Base-by-base conservation (phyloP, 179 eudicot genomes). In the Beta lomatogona region DNA sequence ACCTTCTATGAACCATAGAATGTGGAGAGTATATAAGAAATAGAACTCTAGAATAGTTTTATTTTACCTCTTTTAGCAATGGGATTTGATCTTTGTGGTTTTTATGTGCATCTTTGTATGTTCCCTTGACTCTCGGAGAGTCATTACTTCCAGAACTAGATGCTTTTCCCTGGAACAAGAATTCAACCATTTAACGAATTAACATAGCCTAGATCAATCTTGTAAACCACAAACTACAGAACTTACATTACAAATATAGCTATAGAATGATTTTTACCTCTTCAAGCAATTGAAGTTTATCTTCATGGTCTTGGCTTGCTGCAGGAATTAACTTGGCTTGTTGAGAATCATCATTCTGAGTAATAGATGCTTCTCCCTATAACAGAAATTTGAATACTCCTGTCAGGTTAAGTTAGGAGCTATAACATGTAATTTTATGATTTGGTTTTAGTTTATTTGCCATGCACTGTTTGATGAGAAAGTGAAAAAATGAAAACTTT, bases 121-220 rank as follows among this genome's bases (percentile, higher is more conserved):
- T 48, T 48, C 52, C 52, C 65, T 60, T 6, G 28, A n/a, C 65
- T n/a, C 19, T 60, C 22, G 5, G 65, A 12, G 70, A 65, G 45
- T 8, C 19, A 65, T 28, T 15, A 14, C 31, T 36, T 65, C 70
- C 70, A 65, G 70, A 28, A 65, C 0, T 5, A 65, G 41, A 65
- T 65, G 70, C 46, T 65, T 65, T 65, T 3, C 70, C 70, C 70
- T 65, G 70, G 70, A 25, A 28, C 44, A 65, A 4, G 45, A 65
- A 65, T 58, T 18, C 61, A 58, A 18, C 5, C 61, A 18, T 58
- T 15, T 18, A 36, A 36, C 41, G 41, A 36, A 36, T 36, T 36
- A 36, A 36, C 41, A 2, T 36, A 36, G 41, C 41, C 41, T 36
- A 36, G 41, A 36, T 36, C 41, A 36, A 36, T 36, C 41, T 36